Evolutionary conservation across 345 rosid genomes (phyloP).

Genomic region (Lenwebbia sp.): DNA sequence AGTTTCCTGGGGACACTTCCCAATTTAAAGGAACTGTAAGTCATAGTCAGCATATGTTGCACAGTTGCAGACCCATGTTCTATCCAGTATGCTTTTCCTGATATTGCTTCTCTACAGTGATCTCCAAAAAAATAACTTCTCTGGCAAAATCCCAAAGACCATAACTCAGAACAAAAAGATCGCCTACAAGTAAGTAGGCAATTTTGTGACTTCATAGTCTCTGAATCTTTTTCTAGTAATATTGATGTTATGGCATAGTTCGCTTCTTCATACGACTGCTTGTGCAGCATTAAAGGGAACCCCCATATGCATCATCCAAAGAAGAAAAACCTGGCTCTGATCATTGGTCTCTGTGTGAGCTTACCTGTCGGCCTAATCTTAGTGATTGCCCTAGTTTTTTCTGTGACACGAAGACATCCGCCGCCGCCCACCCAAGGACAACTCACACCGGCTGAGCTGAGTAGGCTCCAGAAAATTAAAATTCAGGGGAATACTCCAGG

Average conservation of each 20-base stretch:
- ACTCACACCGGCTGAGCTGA: neutral
- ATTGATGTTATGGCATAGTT: neutral
- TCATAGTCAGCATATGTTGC: neutral
- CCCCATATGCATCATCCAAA: neutral
- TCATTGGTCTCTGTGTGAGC: neutral
- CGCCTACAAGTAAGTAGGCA: neutral
- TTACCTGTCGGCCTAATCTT: neutral
- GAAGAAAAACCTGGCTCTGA: neutral
- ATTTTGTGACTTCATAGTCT: neutral
- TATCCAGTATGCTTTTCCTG: neutral
- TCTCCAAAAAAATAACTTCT: neutral
- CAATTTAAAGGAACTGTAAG: neutral
- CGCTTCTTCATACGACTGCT: neutral
- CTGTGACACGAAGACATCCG: neutral
- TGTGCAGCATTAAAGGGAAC: neutral
- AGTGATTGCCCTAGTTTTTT: neutral
- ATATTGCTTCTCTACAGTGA: neutral
- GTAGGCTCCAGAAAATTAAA: neutral
- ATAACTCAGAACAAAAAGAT: neutral
- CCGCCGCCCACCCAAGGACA: neutral
- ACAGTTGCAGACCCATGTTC: too few species aligned
- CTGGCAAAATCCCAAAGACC: neutral
- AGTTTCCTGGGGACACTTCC: constrained; percentile 3
- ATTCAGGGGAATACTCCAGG: neutral
- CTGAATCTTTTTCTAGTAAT: neutral